Conservation (phyloP, 108 stramenopile species). For the Skeletonema menzelii region DNA sequence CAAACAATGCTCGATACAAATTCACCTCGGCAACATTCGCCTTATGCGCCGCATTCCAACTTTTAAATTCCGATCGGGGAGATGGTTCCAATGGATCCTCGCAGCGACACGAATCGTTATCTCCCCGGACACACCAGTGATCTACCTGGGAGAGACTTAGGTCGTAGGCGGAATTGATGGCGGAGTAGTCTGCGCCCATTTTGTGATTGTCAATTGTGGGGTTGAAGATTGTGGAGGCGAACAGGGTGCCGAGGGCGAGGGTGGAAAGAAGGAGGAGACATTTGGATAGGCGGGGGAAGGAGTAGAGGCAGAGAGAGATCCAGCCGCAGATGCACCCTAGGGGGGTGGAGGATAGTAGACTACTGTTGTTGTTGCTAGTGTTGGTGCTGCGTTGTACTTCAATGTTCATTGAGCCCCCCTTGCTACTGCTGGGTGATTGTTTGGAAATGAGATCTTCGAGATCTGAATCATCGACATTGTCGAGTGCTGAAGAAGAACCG, state of each 20-base stretch:
- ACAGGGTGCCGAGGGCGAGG: slow-evolving; percentile 17
- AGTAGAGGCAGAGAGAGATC: slow-evolving; percentile 7
- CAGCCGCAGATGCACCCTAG: slow-evolving; percentile 8
- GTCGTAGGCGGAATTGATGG: slow-evolving; percentile 63
- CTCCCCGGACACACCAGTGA: slow-evolving; percentile 73
- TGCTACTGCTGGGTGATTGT: background rate
- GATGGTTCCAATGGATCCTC: slow-evolving; percentile 72
- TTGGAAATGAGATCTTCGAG: slow-evolving; percentile 1
- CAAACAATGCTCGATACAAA: slow-evolving; percentile 31
- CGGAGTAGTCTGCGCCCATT: slow-evolving; percentile 61
- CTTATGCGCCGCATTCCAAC: slow-evolving; percentile 62
- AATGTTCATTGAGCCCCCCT: background rate
- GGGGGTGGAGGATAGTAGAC: background rate
- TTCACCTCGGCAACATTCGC: slow-evolving; percentile 55
- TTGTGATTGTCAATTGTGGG: slow-evolving; percentile 54
- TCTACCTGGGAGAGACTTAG: slow-evolving; percentile 60
- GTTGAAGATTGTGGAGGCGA: slow-evolving; percentile 42
- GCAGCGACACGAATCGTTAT: slow-evolving; percentile 71
- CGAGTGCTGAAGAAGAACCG: background rate
- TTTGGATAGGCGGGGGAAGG: slow-evolving; percentile 23
- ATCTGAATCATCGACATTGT: background rate
- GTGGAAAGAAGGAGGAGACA: slow-evolving; percentile 5
- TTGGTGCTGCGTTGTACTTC: background rate
- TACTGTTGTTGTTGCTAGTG: background rate
- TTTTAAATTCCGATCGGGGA: slow-evolving; percentile 47